These are phyloP conservation scores for Ascochyta pisi DNA, from an alignment of 2,329 filamentous ascomycete species.

Conservation along the genomic window DNA sequence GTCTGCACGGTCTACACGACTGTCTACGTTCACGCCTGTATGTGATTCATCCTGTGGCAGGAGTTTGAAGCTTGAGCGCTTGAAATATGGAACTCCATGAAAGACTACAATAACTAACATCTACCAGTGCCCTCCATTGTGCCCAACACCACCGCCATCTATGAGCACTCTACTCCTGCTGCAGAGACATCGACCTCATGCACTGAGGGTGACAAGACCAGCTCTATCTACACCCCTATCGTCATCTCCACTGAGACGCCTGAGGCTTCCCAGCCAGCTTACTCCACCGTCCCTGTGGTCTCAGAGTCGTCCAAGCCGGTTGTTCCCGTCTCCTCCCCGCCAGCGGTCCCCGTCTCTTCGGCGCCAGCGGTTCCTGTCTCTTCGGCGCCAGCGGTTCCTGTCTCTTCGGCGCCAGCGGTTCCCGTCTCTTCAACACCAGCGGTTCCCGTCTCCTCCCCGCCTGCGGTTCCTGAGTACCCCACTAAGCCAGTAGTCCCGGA, in stretches of 20 bases:
- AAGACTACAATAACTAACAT: constrained; percentile 18
- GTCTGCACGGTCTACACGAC: constrained; percentile 77
- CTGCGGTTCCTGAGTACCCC: background rate
- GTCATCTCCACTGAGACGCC: constrained; percentile 22
- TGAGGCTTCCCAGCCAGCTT: constrained; percentile 16
- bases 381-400: background rate
- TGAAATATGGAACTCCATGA: background rate
- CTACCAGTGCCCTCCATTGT: constrained; percentile 31
- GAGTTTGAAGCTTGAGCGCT: background rate
- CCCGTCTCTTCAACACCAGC: constrained; percentile 18
- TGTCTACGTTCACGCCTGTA: constrained; percentile 56
- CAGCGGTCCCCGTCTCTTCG: background rate
- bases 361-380: no score
- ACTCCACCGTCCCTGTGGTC: constrained; percentile 11
- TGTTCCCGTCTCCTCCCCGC: constrained; percentile 4
- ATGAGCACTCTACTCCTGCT: constrained; percentile 39
- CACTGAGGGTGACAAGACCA: constrained; percentile 72
- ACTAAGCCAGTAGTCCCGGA: constrained; percentile 18
- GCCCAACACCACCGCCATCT: constrained; percentile 35
- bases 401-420: constrained; percentile 14
- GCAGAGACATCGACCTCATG: constrained; percentile 79
- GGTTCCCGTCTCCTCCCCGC: constrained; percentile 12
- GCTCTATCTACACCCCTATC: constrained; percentile 55
- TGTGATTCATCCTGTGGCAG: constrained; percentile 29
- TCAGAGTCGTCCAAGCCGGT: constrained; percentile 20